A percentile compares a stretch with the other conserved stretches of the same genome.
These are phyloP conservation scores for Phytophthora cajani DNA, from an alignment of 352 stramenopile species.

Conservation along the genomic window DNA sequence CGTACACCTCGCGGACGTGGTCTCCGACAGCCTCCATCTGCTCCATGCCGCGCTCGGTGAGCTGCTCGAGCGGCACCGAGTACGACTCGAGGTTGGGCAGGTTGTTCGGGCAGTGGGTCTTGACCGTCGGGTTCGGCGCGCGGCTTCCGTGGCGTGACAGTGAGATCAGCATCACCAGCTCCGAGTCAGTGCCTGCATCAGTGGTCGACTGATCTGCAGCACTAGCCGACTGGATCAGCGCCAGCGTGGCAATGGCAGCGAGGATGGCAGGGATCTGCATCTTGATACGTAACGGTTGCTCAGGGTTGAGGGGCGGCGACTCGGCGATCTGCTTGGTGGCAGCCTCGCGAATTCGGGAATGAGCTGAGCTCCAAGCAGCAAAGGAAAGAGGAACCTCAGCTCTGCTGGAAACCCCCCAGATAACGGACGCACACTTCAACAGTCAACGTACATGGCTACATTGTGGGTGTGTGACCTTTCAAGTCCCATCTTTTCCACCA, in stretches of 20 bases:
- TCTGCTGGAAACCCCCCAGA: conserved; percentile 23
- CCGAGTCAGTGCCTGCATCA: conserved; percentile 34
- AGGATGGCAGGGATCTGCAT: conserved; percentile 43
- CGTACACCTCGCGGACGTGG: conserved; percentile 79
- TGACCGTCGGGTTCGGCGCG: conserved; percentile 71
- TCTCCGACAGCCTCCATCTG: conserved; percentile 68
- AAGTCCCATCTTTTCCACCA: conserved; percentile 25
- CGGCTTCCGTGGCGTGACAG: conserved; percentile 77
- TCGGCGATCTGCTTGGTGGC: conserved; percentile 12
- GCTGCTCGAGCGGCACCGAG: conserved; percentile 70
- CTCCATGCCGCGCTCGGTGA: conserved; percentile 77
- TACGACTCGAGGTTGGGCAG: conserved; percentile 62
- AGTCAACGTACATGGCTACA: conserved; percentile 17
- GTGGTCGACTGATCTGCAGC: not conserved
- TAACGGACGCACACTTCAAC: conserved; percentile 28
- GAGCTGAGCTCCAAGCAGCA: conserved; percentile 7
- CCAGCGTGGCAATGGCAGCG: conserved; percentile 28
- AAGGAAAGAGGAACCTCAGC: conserved; percentile 22
- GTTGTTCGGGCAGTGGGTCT: conserved; percentile 74
- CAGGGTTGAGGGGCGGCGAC: not conserved
- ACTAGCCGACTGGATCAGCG: conserved; percentile 17
- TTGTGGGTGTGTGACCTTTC: conserved; percentile 23
- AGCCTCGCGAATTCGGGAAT: conserved; percentile 27
- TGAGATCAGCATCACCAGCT: conserved; percentile 73
- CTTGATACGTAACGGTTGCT: conserved; percentile 13